phyloP scores from a whole-genome alignment of 306 rosid genomes.

The Begonia fuchsioides region DNA sequence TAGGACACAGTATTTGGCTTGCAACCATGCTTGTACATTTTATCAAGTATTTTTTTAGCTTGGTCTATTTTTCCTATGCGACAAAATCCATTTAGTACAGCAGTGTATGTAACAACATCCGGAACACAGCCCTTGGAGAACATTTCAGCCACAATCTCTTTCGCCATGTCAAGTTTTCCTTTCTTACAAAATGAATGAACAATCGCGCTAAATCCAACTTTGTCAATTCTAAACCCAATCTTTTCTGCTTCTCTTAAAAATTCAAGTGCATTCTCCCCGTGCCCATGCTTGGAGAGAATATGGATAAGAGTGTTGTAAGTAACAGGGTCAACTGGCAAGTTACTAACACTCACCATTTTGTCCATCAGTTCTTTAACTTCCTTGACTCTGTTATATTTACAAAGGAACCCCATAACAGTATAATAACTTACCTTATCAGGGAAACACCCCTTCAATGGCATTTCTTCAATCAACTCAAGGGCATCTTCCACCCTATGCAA shows the following conservation, averaged over 20 bases:
- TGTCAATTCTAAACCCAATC: constrained; percentile 50
- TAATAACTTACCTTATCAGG: constrained; percentile 83
- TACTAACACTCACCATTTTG: constrained; percentile 36
- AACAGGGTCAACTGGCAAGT: constrained; percentile 59
- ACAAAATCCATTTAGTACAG: constrained; percentile 61
- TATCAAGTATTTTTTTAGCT: constrained; percentile 70
- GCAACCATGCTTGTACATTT: constrained; percentile 77
- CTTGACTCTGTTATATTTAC: constrained; percentile 44
- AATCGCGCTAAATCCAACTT: constrained; percentile 74
- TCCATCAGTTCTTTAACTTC: constrained; percentile 45
- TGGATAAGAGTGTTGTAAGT: constrained; percentile 69
- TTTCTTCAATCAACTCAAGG: constrained; percentile 44
- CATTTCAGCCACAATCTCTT: constrained; percentile 59
- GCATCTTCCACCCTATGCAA: constrained; percentile 38
- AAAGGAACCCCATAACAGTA: constrained; percentile 61
- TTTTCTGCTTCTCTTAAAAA: constrained; percentile 68
- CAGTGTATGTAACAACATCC: constrained; percentile 76
- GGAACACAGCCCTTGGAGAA: constrained; percentile 53
- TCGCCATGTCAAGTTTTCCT: constrained; percentile 47
- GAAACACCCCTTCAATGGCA: constrained; percentile 47
- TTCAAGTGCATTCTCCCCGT: constrained; percentile 53
- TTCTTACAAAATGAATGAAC: constrained; percentile 64
- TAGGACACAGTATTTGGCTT: constrained; percentile 69
- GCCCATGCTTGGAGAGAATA: constrained; percentile 53
- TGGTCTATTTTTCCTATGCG: constrained; percentile 63